Conservation (phyloP, 495 filamentous ascomycete genomes). For the Elaphomyces granulatus region DNA sequence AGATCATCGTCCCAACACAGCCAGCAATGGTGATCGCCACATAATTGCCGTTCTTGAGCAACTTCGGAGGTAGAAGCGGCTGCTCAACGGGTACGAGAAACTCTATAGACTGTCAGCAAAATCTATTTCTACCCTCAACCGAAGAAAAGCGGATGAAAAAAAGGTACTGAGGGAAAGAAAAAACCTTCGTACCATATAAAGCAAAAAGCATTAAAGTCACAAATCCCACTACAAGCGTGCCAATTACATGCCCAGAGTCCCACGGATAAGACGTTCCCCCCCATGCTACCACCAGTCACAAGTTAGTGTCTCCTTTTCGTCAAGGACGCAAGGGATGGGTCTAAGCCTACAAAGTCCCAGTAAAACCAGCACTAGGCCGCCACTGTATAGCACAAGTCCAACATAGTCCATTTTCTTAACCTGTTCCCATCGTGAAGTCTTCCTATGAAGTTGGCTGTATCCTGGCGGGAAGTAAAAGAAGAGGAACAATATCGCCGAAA, state of each 20-base stretch:
- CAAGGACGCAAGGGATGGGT: not conserved
- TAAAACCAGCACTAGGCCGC: constrained; percentile 30
- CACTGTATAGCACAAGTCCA: constrained; percentile 26
- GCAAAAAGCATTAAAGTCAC: constrained; percentile 28
- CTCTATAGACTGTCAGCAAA: constrained; percentile 11
- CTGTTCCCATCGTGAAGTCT: constrained; percentile 16
- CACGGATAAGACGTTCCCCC: constrained; percentile 35
- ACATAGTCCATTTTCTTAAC: constrained; percentile 32
- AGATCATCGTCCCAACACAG: constrained; percentile 21
- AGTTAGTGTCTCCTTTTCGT: not conserved
- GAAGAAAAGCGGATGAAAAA: too few relatives aligned
- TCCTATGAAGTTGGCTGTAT: constrained; percentile 17
- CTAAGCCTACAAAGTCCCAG: constrained; percentile 29
- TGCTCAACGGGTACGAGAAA: constrained; percentile 16
- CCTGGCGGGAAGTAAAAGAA: constrained; percentile 26
- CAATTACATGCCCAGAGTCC: constrained; percentile 32
- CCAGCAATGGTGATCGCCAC: constrained; percentile 26
- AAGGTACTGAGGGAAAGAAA: too few relatives aligned
- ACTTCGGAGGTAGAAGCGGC: constrained; percentile 28
- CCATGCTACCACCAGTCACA: constrained; percentile 16
- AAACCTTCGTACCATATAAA: constrained; percentile 18
- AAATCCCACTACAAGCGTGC: constrained; percentile 28
- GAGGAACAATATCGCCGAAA: constrained; percentile 23
- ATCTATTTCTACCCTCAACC: constrained; percentile 11
- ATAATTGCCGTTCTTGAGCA: constrained; percentile 32